Evolutionary conservation across 805 yeast species (phyloP).

Genomic region (Candida ovalis): DNA sequence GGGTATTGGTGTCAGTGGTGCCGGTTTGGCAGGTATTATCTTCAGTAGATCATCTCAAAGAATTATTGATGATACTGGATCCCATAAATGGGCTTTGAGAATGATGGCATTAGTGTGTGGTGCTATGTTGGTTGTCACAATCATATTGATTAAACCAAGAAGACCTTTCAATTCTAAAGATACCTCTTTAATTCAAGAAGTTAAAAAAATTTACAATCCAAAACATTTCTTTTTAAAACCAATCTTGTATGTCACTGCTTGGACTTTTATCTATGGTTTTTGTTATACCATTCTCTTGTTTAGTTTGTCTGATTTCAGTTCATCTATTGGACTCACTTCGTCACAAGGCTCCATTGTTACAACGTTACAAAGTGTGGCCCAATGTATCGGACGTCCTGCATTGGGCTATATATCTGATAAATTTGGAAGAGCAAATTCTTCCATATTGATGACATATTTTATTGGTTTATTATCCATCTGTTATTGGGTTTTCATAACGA

Average conservation of each 20-base stretch:
- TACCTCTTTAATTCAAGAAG: slow-evolving; percentile 18
- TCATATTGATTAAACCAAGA: slow-evolving; percentile 21
- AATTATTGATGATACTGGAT: slow-evolving; percentile 38
- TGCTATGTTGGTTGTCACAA: slow-evolving; percentile 16
- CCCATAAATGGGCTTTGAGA: slow-evolving; percentile 46
- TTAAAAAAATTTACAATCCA: slow-evolving; percentile 10
- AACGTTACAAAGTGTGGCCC: slow-evolving; percentile 45
- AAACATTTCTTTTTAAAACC: slow-evolving; percentile 19
- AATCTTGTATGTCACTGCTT: slow-evolving; percentile 21
- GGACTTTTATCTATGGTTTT: slow-evolving; percentile 28
- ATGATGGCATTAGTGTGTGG: slow-evolving; percentile 35
- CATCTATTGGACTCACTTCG: slow-evolving; percentile 43
- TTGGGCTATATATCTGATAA: slow-evolving; percentile 45
- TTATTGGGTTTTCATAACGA: slow-evolving; percentile 47
- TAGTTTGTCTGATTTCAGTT: slow-evolving; percentile 46
- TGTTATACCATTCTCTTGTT: slow-evolving; percentile 36
- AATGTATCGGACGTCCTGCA: slow-evolving; percentile 46
- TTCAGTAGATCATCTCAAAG: slow-evolving; percentile 41
- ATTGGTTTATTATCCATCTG: slow-evolving; percentile 38
- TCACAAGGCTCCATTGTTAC: slow-evolving; percentile 44
- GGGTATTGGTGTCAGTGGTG: slow-evolving; percentile 47
- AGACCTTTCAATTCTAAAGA: slow-evolving; percentile 19
- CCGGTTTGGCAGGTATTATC: slow-evolving; percentile 51
- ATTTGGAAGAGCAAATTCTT: slow-evolving; percentile 44
- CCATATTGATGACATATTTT: slow-evolving; percentile 34